Evolutionary conservation across 2,329 filamentous ascomycete genomes (phyloP).

Genomic region (Amesomyces nigricolor): DNA sequence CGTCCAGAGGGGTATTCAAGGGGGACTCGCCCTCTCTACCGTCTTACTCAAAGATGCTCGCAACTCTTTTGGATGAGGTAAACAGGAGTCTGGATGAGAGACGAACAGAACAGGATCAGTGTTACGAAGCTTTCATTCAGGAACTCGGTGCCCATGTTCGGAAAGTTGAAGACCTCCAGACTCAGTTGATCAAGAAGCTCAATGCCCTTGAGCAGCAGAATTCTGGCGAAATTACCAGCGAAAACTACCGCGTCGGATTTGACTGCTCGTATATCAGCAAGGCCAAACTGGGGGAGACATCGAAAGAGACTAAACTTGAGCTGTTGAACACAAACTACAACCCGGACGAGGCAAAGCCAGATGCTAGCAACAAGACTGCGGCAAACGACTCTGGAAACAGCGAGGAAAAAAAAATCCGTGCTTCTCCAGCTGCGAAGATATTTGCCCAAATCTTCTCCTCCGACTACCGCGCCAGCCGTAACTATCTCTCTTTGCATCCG

Average conservation of each 20-base stretch:
- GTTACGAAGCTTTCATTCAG: background rate
- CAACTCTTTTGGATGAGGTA: background rate
- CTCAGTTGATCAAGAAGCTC: background rate
- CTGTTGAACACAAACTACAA: background rate
- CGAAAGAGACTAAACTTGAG: background rate
- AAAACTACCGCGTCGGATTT: background rate
- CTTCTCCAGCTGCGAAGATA: background rate
- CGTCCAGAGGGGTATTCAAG: background rate
- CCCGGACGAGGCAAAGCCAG: background rate
- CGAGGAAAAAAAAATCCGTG: background rate
- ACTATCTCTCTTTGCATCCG: background rate
- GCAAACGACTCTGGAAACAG: no score
- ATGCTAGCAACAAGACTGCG: background rate
- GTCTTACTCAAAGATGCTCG: background rate
- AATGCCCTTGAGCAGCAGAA: background rate
- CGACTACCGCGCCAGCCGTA: constrained; percentile 1
- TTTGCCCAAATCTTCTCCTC: constrained; percentile 2
- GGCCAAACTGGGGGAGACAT: background rate
- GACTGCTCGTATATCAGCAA: constrained; percentile 1
- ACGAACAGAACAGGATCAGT: background rate
- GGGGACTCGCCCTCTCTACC: background rate
- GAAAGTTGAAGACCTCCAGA: background rate
- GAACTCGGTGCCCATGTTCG: background rate
- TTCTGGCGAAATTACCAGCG: background rate
- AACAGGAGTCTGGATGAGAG: background rate